Evolutionary conservation across 2,329 filamentous ascomycete genomes (phyloP).

Genomic region (Talaromyces pinophilus): DNA sequence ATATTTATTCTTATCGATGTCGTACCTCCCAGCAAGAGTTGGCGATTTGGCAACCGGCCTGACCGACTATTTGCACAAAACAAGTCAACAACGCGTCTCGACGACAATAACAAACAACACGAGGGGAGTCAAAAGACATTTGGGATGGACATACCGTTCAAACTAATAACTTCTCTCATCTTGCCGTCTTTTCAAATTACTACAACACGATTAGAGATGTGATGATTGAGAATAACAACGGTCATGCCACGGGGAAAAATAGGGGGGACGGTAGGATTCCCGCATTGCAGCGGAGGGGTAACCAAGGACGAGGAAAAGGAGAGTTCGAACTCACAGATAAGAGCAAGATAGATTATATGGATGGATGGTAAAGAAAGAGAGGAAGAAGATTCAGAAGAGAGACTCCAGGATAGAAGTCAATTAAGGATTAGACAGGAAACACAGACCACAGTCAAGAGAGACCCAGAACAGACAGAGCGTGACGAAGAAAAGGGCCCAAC

Average conservation of each 20-base stretch:
- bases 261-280: slow-evolving; percentile 25
- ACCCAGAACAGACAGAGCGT: slow-evolving; percentile 1
- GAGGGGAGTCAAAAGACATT: slow-evolving; percentile 12
- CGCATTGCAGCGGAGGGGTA: slow-evolving; percentile 26
- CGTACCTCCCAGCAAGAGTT: slow-evolving; percentile 99
- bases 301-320: slow-evolving; percentile 13
- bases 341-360: slow-evolving; percentile 12
- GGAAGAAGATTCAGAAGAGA: slow-evolving; percentile 35
- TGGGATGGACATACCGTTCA: slow-evolving; percentile 76
- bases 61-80: slow-evolving; percentile 71
- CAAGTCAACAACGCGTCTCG: slow-evolving; percentile 40
- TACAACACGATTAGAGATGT: slow-evolving; percentile 19
- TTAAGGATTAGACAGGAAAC: slow-evolving; percentile 11
- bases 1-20: background rate
- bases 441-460: slow-evolving; percentile 7
- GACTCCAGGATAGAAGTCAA: slow-evolving; percentile 1
- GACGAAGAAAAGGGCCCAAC: slow-evolving; percentile 9
- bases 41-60: slow-evolving; percentile 99
- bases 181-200: slow-evolving; percentile 47
- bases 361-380: slow-evolving; percentile 29
- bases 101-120: background rate
- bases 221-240: background rate
- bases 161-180: slow-evolving; percentile 99
- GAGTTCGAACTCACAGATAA: slow-evolving; percentile 24
- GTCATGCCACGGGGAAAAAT: slow-evolving; percentile 22